Base-by-base conservation (phyloP, 306 rosid species). In the Trifolium fragiferum region DNA sequence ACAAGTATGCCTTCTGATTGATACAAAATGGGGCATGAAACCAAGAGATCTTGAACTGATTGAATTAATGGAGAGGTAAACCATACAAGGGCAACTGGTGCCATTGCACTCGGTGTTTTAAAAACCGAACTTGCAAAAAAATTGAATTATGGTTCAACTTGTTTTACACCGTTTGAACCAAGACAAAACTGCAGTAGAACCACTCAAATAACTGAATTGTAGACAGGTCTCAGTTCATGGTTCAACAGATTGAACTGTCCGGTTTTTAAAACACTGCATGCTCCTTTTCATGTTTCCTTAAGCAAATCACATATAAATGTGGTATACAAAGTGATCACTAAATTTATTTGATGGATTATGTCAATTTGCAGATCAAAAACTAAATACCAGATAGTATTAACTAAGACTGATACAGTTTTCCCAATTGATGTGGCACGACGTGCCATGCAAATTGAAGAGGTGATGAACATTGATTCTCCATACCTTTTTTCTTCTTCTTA, bases 1-100 rank as follows among this genome's bases (percentile, higher is more conserved):
- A 74, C 89, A 83, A 78, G 99, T 94, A 41, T 94, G 99, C 81
- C 90, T 94, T 68, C 87, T 90, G 76, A 83, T 90, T 59, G 99
- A 92, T 72, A 90, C 99, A 73, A 90, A 94, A 85, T 92, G 99
- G 93, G 97, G 99, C 66, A 84, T 92, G 98, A 94, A 92, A 82
- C 96, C 99, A 33, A 90, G 96, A 86, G 99, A 92, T 80, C 87
- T 33, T 43, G 96, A 92, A 81, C 96, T 94, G 71, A 85, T 94
- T 60, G 82, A 84, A 78, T 75, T 94, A 72, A 94, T 94, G 99
- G 96, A 94, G 80, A 94, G 99, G 99, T 90, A 84, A 46, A 50
- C n/a, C 10, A 27, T 30, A 37, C 82, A 11, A 49, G 25, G 12
- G 65, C 23, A 46, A 19, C 40, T 58, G 8, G 66, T 49, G 32